phyloP scores from a whole-genome alignment of 306 rosid genomes.

The Gynostemma pentaphyllum region DNA sequence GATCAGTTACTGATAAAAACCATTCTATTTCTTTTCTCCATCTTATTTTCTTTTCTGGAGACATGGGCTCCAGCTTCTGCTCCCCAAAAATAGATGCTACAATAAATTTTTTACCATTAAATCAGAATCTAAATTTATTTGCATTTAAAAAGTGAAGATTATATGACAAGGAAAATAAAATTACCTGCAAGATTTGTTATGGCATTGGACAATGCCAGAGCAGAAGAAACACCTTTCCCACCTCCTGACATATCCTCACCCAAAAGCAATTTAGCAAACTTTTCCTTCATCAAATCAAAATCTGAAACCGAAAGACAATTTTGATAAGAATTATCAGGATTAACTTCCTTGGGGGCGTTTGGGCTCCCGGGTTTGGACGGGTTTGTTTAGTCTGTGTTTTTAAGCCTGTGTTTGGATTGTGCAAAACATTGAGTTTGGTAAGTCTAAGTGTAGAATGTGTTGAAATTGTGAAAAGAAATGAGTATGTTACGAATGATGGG shows the following conservation, averaged over 20 bases:
- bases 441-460: too few species aligned
- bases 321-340: background rate
- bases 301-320: conserved; percentile 26
- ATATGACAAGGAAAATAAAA: background rate
- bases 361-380: too few species aligned
- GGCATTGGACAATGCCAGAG: conserved; percentile 87
- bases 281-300: conserved; percentile 62
- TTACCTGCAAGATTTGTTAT: conserved; percentile 84
- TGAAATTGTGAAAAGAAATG: too few species aligned
- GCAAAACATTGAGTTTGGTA: too few species aligned
- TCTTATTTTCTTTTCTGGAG: conserved; percentile 48
- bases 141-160: background rate
- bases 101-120: background rate
- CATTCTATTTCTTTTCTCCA: conserved; percentile 88
- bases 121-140: background rate
- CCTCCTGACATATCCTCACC: conserved; percentile 99
- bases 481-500: too few species aligned
- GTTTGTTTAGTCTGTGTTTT: too few species aligned
- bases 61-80: conserved; percentile 60
- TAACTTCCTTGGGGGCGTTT: background rate
- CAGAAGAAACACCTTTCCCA: conserved; percentile 95
- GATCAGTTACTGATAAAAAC: conserved; percentile 83
- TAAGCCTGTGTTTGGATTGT: too few species aligned
- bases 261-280: conserved; percentile 75
- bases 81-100: conserved; percentile 90